phyloP scores from a whole-genome alignment of 306 rosid genomes.

The Dryas drummondii region DNA sequence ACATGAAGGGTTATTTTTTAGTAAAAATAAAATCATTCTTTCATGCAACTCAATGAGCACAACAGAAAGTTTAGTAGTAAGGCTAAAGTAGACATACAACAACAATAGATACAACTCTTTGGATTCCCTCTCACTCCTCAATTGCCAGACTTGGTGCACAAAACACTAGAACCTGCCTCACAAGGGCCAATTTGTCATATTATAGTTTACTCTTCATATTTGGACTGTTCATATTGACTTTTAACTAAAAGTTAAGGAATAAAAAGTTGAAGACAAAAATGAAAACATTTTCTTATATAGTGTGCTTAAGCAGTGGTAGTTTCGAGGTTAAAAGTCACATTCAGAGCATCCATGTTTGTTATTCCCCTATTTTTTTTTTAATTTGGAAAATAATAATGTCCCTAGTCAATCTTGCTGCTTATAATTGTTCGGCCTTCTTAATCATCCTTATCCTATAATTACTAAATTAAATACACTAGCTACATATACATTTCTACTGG shows the following conservation, averaged over 20 bases:
- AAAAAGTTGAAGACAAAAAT: background rate
- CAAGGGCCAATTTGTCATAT: constrained; percentile 27
- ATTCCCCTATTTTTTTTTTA: too few species aligned
- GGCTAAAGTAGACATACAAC: background rate
- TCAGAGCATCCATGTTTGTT: too few species aligned
- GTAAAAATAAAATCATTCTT: too few species aligned
- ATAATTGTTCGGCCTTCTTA: background rate
- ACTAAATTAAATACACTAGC: too few species aligned
- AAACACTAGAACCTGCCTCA: constrained; percentile 38
- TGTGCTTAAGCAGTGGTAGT: background rate
- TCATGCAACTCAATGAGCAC: too few species aligned
- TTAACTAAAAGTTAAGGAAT: background rate
- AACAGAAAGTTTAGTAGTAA: background rate
- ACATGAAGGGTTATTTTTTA: too few species aligned
- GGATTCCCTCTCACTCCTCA: constrained; percentile 38
- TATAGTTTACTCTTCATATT: constrained; percentile 23
- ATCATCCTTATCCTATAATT: background rate
- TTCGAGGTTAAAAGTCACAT: background rate
- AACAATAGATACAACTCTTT: constrained; percentile 11
- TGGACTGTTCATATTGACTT: constrained; percentile 32
- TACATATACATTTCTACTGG: too few species aligned
- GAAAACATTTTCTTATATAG: background rate
- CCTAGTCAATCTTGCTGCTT: background rate
- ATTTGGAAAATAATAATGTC: background rate
- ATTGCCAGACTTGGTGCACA: constrained; percentile 31